Percentiles rank a stretch among this genome's conserved stretches.
phyloP scores from a whole-genome alignment of 441 rosid species.

The Hypseocharis bilobata region DNA sequence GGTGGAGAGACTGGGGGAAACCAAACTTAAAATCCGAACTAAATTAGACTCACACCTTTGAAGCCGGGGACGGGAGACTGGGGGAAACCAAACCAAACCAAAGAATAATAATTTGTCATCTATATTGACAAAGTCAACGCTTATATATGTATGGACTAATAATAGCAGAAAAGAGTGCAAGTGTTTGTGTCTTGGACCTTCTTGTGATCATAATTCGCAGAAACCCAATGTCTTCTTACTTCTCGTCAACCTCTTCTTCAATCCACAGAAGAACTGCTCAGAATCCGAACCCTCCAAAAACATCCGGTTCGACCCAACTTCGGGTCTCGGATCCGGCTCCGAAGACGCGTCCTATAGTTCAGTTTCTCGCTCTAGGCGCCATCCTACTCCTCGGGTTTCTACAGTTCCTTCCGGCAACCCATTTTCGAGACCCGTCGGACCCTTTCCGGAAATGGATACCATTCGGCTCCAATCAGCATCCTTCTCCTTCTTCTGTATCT shows the following conservation, averaged over 20 bases:
- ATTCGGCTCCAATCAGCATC: background rate
- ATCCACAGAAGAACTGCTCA: constrained; percentile 23
- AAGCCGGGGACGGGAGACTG: no score
- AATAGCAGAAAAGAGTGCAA: no score
- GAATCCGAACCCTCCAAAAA: background rate
- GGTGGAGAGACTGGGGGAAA: no score
- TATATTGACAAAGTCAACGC: no score
- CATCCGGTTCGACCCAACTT: constrained; percentile 2
- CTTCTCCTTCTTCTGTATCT: constrained; percentile 15
- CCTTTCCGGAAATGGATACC: constrained; percentile 37
- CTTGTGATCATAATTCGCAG: background rate
- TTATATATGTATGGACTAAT: no score
- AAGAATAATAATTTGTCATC: no score
- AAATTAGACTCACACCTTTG: no score
- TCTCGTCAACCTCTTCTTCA: constrained; percentile 19
- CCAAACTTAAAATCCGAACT: no score
- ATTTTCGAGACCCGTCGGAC: constrained; percentile 33
- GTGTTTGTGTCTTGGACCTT: no score
- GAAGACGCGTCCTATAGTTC: constrained; percentile 21
- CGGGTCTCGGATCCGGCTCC: constrained; percentile 22
- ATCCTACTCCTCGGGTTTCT: constrained; percentile 25
- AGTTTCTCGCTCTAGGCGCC: constrained; percentile 25
- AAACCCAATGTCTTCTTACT: constrained; percentile 24
- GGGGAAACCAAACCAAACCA: no score
- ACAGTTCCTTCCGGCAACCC: constrained; percentile 40